A percentile compares a stretch with the other conserved stretches of the same genome.
phyloP scores from a whole-genome alignment of 2,329 filamentous ascomycete species.

The Coniochaeta hoffmannii region DNA sequence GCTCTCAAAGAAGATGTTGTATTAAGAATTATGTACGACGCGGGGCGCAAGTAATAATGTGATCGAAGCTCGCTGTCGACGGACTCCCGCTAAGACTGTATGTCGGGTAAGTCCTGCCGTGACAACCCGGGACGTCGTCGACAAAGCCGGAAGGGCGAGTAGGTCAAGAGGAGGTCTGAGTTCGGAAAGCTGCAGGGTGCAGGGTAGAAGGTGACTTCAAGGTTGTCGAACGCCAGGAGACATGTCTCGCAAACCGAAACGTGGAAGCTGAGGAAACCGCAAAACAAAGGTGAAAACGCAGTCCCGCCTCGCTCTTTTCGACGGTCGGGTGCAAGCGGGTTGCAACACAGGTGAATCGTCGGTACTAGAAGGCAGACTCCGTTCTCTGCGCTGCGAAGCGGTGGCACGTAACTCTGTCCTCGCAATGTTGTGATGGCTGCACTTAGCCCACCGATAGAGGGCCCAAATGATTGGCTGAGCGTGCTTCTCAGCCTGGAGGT shows the following conservation, averaged over 20 bases:
- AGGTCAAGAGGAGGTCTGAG: neutral
- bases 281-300: neutral
- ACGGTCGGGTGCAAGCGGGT: neutral
- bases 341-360: neutral
- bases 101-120: neutral
- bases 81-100: neutral
- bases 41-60: neutral
- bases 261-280: neutral
- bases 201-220: neutral
- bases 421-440: conserved; percentile 35
- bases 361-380: neutral
- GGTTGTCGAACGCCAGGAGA: neutral
- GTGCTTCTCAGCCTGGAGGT: conserved; percentile 11
- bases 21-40: neutral
- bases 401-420: conserved; percentile 12
- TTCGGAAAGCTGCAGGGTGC: neutral
- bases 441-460: conserved; percentile 6
- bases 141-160: neutral
- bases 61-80: neutral
- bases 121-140: neutral
- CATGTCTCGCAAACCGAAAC: neutral
- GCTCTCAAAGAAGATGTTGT: neutral
- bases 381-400: neutral
- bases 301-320: neutral
- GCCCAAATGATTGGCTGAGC: conserved; percentile 27